A percentile compares a stretch with the other conserved stretches of the same genome.
These are phyloP conservation scores for Crucibulum laeve DNA, from an alignment of 768 basidiomycete species.

Conservation along the genomic window DNA sequence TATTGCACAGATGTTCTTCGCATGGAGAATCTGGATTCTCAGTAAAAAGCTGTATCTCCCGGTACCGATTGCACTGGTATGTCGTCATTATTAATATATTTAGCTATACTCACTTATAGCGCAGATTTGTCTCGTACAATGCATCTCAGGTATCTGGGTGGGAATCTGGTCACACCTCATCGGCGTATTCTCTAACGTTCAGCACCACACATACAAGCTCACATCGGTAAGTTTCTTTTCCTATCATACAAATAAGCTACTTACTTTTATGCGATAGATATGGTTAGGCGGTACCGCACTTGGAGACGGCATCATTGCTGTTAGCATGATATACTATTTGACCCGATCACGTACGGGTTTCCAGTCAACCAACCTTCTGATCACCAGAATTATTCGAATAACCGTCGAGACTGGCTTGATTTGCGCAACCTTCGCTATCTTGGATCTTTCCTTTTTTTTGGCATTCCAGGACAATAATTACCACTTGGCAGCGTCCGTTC, in stretches of 20 bases:
- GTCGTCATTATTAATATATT: not conserved
- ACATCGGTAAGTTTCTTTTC: slow-evolving; percentile 1
- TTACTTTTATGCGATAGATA: slow-evolving; percentile 4
- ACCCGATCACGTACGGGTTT: slow-evolving; percentile 15
- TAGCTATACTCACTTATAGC: not conserved
- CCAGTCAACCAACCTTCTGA: slow-evolving; percentile 11
- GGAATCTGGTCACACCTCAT: slow-evolving; percentile 6
- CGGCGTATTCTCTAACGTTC: slow-evolving; percentile 8
- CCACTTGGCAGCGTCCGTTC: slow-evolving; percentile 16
- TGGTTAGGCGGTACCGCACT: slow-evolving; percentile 17
- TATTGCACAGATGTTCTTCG: slow-evolving; percentile 14
- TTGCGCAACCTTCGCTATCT: slow-evolving; percentile 15
- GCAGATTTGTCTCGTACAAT: slow-evolving; percentile 9
- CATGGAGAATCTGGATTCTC: slow-evolving; percentile 13
- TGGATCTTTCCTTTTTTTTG: slow-evolving; percentile 16
- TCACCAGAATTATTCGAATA: slow-evolving; percentile 14
- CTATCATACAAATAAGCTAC: not conserved
- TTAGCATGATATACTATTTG: slow-evolving; percentile 17
- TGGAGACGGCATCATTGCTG: slow-evolving; percentile 17
- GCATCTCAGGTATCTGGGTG: slow-evolving; percentile 8
- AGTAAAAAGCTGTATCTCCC: slow-evolving; percentile 6
- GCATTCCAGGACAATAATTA: slow-evolving; percentile 15
- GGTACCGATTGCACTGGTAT: slow-evolving; percentile 3
- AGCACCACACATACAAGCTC: slow-evolving; percentile 1
- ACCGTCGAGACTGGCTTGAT: slow-evolving; percentile 18